phyloP scores from a whole-genome alignment of 345 rosid species.

The Raphanus sativus region DNA sequence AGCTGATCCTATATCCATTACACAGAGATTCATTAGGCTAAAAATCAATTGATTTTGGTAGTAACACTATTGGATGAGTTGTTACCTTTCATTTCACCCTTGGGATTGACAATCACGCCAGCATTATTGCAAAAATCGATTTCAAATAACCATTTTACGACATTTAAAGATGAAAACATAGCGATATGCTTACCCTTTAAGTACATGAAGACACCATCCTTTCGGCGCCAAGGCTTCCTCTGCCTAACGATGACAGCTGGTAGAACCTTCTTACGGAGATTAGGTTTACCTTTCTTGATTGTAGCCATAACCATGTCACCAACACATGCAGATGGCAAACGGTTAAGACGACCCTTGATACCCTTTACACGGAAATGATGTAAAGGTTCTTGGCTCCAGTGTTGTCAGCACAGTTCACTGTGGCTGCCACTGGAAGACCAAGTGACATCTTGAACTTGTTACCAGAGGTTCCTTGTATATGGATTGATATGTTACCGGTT shows the following conservation, averaged over 20 bases:
- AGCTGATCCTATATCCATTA: neutral
- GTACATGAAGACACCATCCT: conserved; percentile 48
- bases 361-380: conserved; percentile 42
- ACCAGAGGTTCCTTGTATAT: conserved; percentile 35
- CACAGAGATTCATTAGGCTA: neutral
- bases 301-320: conserved; percentile 49
- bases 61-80: neutral
- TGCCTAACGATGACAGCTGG: conserved; percentile 48
- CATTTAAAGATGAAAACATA: too few relatives aligned
- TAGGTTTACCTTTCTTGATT: conserved; percentile 45
- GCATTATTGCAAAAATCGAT: neutral
- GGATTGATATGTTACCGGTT: too few relatives aligned
- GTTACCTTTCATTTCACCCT: neutral
- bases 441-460: conserved; percentile 47
- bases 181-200: conserved; percentile 30
- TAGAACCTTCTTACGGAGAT: conserved; percentile 46
- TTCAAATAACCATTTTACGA: neutral
- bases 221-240: conserved; percentile 51
- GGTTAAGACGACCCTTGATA: conserved; percentile 46
- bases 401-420: conserved; percentile 44
- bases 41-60: neutral
- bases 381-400: conserved; percentile 44
- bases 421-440: conserved; percentile 47
- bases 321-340: conserved; percentile 43
- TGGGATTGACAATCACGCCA: neutral